Base-by-base conservation (phyloP, 23 red algal genomes). In the Gracilaria gracilis region DNA sequence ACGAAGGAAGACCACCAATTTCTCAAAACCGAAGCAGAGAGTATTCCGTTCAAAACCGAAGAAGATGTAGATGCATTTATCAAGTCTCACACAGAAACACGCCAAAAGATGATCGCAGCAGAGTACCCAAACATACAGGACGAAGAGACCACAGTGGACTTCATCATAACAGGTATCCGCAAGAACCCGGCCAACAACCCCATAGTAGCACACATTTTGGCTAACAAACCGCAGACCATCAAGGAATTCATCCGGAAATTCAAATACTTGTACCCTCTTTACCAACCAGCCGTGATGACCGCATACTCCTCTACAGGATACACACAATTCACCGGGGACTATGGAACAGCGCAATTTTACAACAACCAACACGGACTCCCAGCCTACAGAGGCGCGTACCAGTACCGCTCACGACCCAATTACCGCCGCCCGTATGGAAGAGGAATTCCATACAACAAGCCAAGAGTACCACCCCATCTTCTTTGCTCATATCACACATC, bases 311-410 rank as follows among this genome's bases (percentile, higher is more conserved):
- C 65, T 2, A 70, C 65, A 64, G 5, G 59, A 64, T 20, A 11
- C 59, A 6, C 59, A n/a, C 59, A 6, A 64, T 64, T 64, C 59
- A 64, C 59, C 5, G 59, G 59, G 59, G 59, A 64, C 59, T 64
- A 64, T 17, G 59, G 59, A 27, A 6, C 59, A 4, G 8, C 28
- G 59, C 59, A 64, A n/a, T 17, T n/a, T n/a, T n/a, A n/a, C n/a
- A n/a, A n/a, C n/a, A n/a, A n/a, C n/a, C n/a, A n/a, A n/a, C n/a
- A n/a, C n/a, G n/a, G n/a, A n/a, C n/a, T n/a, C n/a, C n/a, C n/a
- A n/a, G n/a, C n/a, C n/a, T n/a, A n/a, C n/a, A n/a, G n/a, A n/a
- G n/a, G n/a, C n/a, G n/a, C n/a, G n/a, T n/a, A n/a, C n/a, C n/a
- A n/a, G n/a, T n/a, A n/a, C n/a, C n/a, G n/a, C n/a, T n/a, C n/a